Percentiles rank a stretch among this genome's conserved stretches.
Evolutionary conservation across 2,329 filamentous ascomycete genomes (phyloP).

Genomic region (Ceratocystis harringtonii): DNA sequence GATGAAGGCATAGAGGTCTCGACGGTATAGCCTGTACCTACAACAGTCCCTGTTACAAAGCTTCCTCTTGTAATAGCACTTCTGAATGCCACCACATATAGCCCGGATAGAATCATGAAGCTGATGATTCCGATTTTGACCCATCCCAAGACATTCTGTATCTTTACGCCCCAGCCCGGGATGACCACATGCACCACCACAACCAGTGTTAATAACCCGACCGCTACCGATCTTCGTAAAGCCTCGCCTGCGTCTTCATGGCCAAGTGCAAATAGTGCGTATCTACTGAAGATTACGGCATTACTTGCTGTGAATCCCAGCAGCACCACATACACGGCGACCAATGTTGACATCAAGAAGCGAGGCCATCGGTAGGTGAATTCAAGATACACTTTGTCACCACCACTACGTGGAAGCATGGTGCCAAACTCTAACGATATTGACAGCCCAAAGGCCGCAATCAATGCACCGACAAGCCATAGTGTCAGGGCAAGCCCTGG

Average conservation of each 20-base stretch:
- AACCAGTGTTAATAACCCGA: conserved; percentile 39
- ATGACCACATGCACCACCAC: conserved; percentile 45
- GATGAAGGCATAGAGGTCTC: background rate
- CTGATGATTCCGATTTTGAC: conserved; percentile 44
- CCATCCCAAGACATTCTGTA: conserved; percentile 49
- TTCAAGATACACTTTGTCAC: conserved; percentile 56
- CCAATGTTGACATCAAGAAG: conserved; percentile 47
- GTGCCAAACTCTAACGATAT: conserved; percentile 53
- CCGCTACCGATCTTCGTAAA: conserved; percentile 40
- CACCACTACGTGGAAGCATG: conserved; percentile 55
- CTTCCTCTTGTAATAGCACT: background rate
- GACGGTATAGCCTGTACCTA: background rate
- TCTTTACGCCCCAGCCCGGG: conserved; percentile 38
- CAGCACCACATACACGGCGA: conserved; percentile 48
- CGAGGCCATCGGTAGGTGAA: conserved; percentile 49
- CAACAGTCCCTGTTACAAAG: background rate
- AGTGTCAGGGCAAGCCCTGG: conserved; percentile 46
- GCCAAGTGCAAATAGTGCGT: conserved; percentile 44
- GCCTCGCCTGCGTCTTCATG: conserved; percentile 29
- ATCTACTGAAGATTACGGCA: conserved; percentile 54
- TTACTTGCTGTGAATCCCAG: conserved; percentile 56
- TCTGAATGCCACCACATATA: conserved; percentile 40
- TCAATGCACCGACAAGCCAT: conserved; percentile 47
- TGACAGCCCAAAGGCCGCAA: conserved; percentile 46
- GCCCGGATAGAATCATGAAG: conserved; percentile 46